Evolutionary conservation across 2,329 filamentous ascomycete species (phyloP), one percentile per base, ranked within the genome.

Genomic region (Pseudocercospora musae): DNA sequence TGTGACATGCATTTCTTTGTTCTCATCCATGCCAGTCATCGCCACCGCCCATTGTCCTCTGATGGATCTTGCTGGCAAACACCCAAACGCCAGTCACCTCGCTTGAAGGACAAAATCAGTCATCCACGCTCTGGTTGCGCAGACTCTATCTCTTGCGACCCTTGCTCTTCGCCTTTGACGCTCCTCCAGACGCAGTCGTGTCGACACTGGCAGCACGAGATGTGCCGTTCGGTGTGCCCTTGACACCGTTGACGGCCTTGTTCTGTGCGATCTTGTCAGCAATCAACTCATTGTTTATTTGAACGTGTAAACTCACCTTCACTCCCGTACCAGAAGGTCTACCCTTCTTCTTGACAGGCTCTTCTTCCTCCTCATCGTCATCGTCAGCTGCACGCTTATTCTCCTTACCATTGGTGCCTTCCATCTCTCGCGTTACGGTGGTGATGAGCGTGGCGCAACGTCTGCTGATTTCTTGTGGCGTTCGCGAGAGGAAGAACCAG

Each of bases 401-500:
- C 66, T 79, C 77, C 29, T 81, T 81, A 62, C 81, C 78, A 3
- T 70, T 73, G 20, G 71, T 75, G 31, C 71, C 87, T 74, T 97
- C 94, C 76, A 97, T 96, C 78, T 99, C 95, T 77, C 95, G 90
- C 57, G 95, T 90, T 53, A 99, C 92, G 0, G 95, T 96, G 37
- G 94, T 96, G 66, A 99, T 86, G 57, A 99, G 84, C 1, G 96
- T 99, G 31, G 91, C 96, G 79, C 95, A 98, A 57, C 96, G 87
- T 70, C 95, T 88, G 65, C 92, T 90, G 70, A 99, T 89, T 78
- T 99, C 95, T 55, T 93, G 88, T 0, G 95, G 92, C 3, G 94
- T 99, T 50, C 95, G 87, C 76, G 91, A 96, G 44, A 99, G 84
- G 82, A 99, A 97, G 81, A 99, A 99, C 96, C 96, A 99, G 75